Conservation (phyloP, 257 asterid species). For the Primulina huaijiensis region DNA sequence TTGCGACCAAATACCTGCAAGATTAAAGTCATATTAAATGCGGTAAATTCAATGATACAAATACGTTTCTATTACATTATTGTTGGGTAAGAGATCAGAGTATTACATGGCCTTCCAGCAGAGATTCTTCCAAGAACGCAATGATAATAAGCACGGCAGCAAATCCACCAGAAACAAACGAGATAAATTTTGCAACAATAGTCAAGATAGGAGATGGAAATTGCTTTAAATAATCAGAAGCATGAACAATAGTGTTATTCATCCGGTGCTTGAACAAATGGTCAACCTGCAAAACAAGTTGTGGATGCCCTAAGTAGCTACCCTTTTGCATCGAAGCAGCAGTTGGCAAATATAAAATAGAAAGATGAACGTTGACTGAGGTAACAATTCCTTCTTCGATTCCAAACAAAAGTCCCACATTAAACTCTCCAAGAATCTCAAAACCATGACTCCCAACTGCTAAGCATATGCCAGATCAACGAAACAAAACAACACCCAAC, state of each 20-base stretch:
- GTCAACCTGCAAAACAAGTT: slow-evolving; percentile 60
- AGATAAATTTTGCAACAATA: slow-evolving; percentile 84
- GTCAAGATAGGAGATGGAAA: slow-evolving; percentile 88
- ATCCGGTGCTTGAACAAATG: slow-evolving; percentile 95
- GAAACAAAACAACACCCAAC: background rate
- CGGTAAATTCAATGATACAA: slow-evolving; percentile 6
- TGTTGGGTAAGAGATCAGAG: slow-evolving; percentile 16
- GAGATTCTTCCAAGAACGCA: slow-evolving; percentile 91
- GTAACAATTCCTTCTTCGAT: background rate
- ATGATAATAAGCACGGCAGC: slow-evolving; percentile 96
- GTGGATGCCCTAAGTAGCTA: slow-evolving; percentile 6
- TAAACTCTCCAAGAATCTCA: background rate
- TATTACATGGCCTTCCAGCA: slow-evolving; percentile 97
- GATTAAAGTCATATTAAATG: slow-evolving; percentile 20
- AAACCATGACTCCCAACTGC: background rate
- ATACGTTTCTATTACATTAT: slow-evolving; percentile 4
- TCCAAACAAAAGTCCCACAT: background rate
- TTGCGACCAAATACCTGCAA: slow-evolving; percentile 93
- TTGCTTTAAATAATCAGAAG: slow-evolving; percentile 88
- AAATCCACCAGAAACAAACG: slow-evolving; percentile 97
- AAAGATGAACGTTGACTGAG: background rate
- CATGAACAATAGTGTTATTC: slow-evolving; percentile 67
- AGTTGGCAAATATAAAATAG: background rate
- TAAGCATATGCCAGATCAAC: background rate
- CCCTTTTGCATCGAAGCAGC: slow-evolving; percentile 18